These are phyloP conservation scores for Yamadazyma tumulicola DNA, from an alignment of 805 yeast genomes.

Conservation along the genomic window DNA sequence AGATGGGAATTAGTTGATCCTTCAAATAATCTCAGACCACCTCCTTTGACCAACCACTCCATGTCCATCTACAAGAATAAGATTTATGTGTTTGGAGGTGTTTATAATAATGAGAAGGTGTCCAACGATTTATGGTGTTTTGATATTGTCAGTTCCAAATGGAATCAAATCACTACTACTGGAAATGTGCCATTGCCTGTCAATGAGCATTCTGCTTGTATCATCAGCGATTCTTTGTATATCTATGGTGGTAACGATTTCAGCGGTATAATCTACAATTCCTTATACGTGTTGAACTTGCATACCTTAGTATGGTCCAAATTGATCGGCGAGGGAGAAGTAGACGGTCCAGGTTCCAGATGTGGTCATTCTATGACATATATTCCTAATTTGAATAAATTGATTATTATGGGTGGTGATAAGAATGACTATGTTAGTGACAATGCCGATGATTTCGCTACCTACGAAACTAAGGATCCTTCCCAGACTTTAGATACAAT, in stretches of 20 bases:
- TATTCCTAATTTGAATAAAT: slow-evolving; percentile 58
- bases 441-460: slow-evolving; percentile 46
- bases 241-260: slow-evolving; percentile 86
- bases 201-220: slow-evolving; percentile 86
- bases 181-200: slow-evolving; percentile 80
- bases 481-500: slow-evolving; percentile 51
- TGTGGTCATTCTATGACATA: slow-evolving; percentile 89
- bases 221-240: slow-evolving; percentile 74
- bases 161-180: slow-evolving; percentile 69
- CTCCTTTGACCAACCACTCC: slow-evolving; percentile 87
- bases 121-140: slow-evolving; percentile 77
- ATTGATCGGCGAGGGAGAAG: slow-evolving; percentile 47
- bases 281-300: slow-evolving; percentile 73
- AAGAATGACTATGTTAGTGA: slow-evolving; percentile 60
- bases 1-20: slow-evolving; percentile 77
- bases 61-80: slow-evolving; percentile 77
- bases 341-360: slow-evolving; percentile 70
- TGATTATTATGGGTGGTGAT: slow-evolving; percentile 91
- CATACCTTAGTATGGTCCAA: slow-evolving; percentile 70
- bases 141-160: slow-evolving; percentile 63
- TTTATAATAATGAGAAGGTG: slow-evolving; percentile 62
- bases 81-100: slow-evolving; percentile 88
- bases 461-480: slow-evolving; percentile 45
- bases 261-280: slow-evolving; percentile 63
- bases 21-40: slow-evolving; percentile 49